Base-by-base conservation (phyloP, 2,329 filamentous ascomycete species). In the Alternaria consortialis region DNA sequence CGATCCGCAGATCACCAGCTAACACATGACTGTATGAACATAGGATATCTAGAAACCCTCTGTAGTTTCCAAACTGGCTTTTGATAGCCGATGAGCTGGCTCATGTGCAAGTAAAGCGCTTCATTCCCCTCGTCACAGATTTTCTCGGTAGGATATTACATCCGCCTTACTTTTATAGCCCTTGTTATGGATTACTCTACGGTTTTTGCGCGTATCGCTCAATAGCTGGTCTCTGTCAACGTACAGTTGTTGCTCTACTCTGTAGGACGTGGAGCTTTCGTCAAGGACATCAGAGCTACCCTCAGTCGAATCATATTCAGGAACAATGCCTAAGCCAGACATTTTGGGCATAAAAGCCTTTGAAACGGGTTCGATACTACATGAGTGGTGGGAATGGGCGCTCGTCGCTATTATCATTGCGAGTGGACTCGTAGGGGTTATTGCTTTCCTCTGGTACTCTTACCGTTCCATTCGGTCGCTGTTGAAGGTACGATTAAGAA, bases 341-440 rank as follows among this genome's bases (percentile, higher is more conserved):
- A 70, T 76, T 40, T 58, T 75, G 36, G 74, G 74, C 17, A 72
- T 78, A 46, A 63, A 50, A 29, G 74, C 76, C 17, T 78, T 78
- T 44, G 56, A 53, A 9, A 57, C 58, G 54, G 73, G 66, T n/a
- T 43, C 54, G n/a, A 42, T 61, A 11, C 56, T 75, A 11, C 62
- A 66, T 15, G 37, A 67, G 31, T 79, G 76, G 76, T 79, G 76
- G 76, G 68, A 77, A 50, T 75, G 64, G 67, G 64, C 68, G 5
- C 68, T 79, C 11, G 61, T 77, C 13, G 70, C 71, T 23, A 74
- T 79, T 37, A 71, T 79, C 53, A 59, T 60, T 60, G 72, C 64
- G 6, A 75, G 76, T 56, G 74, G 56, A 5, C 42, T 73, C 6
- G 53, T 73, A 51, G 76, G 76, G 4, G 36, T 71, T 23, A 31